Base-by-base conservation (phyloP, 805 yeast genomes). In the Ogataea angusta region DNA sequence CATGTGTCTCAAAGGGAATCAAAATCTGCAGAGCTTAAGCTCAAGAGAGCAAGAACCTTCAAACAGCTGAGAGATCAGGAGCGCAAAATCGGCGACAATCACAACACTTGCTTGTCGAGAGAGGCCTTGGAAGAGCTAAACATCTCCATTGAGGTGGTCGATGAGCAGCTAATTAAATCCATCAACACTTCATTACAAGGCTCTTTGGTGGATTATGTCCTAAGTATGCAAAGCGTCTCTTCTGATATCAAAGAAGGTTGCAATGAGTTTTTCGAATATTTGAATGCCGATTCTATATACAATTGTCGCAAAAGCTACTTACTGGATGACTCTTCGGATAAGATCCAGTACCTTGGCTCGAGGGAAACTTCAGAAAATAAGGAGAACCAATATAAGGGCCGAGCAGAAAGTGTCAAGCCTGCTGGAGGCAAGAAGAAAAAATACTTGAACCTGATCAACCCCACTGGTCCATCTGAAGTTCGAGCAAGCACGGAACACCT, bases 51-150 rank as follows among this genome's bases (percentile, higher is more conserved):
- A 17, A 67, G 66, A 51, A 62, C 69, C 17, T 61, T 67, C 36
- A 55, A 59, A 15, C 64, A 57, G 30, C 48, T 72, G 27, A 66
- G 70, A 40, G 71, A 67, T 2, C 63, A 64, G 30, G 78, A 74
- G 43, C 60, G 69, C 29, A 70, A 68, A 46, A 58, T 52, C 44
- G 82, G 81, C 3, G 71, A 69, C 35, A 68, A 72, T 21, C 68
- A 72, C 13, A 59, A 57, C 6, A 67, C 76, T 0, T 57, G 69
- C 12, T 54, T 75, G 14, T 57, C 73, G 1, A 65, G 63, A 42
- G 85, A 79, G 50, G 65, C 67, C 38, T 53, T 78, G 24, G 84
- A 78, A 53, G 78, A 74, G 46, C 59, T 71, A 40, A 66, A 67
- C 30, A 67, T 71, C 45, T 69, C 76, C 26, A 63, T 75, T n/a